Percentiles rank a stretch among this genome's conserved stretches.
These are phyloP conservation scores for Arbutus unedo DNA, from an alignment of 148 eudicot species.

Conservation along the genomic window DNA sequence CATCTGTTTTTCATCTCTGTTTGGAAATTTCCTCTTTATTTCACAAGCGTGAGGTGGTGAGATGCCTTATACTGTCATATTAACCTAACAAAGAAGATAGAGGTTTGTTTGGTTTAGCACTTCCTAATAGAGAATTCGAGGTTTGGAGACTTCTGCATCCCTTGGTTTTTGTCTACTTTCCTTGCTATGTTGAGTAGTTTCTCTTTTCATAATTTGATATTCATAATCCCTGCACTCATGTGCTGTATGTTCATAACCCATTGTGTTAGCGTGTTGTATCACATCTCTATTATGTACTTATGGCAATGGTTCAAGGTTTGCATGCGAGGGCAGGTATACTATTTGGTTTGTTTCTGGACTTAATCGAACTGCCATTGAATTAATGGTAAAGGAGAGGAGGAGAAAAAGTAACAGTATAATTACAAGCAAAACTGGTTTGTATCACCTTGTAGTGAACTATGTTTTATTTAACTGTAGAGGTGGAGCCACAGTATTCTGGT, in stretches of 20 bases:
- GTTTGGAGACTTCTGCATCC: neutral
- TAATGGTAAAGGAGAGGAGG: neutral
- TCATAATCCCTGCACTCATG: neutral
- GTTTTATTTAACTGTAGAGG: constrained; percentile 47
- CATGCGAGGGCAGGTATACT: neutral
- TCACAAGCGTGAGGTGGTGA: neutral
- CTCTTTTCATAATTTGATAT: neutral
- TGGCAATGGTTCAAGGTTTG: neutral
- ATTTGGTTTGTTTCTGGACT: neutral
- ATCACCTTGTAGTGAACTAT: neutral
- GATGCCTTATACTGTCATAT: neutral
- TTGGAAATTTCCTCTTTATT: neutral
- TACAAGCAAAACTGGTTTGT: neutral
- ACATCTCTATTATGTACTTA: neutral
- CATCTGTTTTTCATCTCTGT: neutral
- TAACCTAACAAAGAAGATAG: neutral
- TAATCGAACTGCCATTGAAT: neutral
- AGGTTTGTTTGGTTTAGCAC: too few relatives aligned
- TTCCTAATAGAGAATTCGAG: neutral
- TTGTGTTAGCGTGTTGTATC: neutral
- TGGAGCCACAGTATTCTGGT: constrained; percentile 94
- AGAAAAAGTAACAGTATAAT: neutral
- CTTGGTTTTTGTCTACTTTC: neutral
- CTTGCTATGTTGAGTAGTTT: neutral
- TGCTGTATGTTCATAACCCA: neutral